A percentile compares a stretch with the other conserved stretches of the same genome.
phyloP scores from a whole-genome alignment of 2,329 filamentous ascomycete genomes.

The Sporothrix inflata region DNA sequence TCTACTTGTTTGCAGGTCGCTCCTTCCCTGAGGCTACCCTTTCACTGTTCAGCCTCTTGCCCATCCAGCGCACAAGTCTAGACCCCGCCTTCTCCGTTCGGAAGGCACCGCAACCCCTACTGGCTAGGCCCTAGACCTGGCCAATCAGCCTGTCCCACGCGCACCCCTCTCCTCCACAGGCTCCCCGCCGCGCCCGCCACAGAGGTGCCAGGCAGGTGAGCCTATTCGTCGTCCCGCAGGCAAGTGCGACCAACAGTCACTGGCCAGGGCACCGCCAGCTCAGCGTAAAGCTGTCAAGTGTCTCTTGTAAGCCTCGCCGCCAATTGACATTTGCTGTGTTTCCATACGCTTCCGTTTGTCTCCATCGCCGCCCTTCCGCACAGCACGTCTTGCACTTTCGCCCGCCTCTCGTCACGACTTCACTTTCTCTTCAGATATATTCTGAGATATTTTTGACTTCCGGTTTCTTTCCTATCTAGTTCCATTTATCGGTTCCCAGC shows the following conservation, averaged over 20 bases:
- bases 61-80: constrained; percentile 7
- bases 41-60: not conserved
- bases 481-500: not conserved
- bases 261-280: not conserved
- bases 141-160: not conserved
- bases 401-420: not conserved
- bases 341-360: constrained; percentile 29
- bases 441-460: not conserved
- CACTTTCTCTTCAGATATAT: not conserved
- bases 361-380: constrained; percentile 23
- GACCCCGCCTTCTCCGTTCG: constrained; percentile 25
- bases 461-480: not conserved
- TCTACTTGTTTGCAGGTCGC: not conserved
- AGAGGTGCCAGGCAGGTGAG: not conserved
- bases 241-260: not conserved
- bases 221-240: constrained; percentile 13
- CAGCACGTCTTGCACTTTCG: not conserved
- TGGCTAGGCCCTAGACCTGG: not conserved
- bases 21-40: not conserved
- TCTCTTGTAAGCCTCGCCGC: constrained; percentile 23
- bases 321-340: constrained; percentile 22
- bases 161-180: not conserved
- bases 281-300: not conserved
- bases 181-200: not conserved
- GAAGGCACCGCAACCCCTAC: constrained; percentile 24